phyloP scores from a whole-genome alignment of 2,329 filamentous ascomycete species.

The Alternaria brassicae region DNA sequence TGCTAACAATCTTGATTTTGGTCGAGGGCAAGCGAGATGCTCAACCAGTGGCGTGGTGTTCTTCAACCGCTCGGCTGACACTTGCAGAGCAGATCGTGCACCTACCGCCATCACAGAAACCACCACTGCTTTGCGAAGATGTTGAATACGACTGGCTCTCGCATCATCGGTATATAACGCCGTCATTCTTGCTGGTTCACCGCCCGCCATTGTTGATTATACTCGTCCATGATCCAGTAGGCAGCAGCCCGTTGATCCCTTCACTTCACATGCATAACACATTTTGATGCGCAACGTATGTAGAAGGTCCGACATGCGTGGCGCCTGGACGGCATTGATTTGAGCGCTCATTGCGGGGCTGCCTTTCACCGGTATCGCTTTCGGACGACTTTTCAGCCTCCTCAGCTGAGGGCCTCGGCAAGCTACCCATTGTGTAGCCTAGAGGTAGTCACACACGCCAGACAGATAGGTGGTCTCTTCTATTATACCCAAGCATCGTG shows the following conservation, averaged over 20 bases:
- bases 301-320: slow-evolving; percentile 3
- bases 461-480: neutral
- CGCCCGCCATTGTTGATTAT: neutral
- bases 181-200: neutral
- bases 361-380: slow-evolving; percentile 21
- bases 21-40: neutral
- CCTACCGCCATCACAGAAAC: neutral
- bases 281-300: neutral
- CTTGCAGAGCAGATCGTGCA: neutral
- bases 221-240: neutral
- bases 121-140: neutral
- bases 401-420: slow-evolving; percentile 6
- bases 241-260: neutral
- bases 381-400: slow-evolving; percentile 8
- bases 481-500: neutral
- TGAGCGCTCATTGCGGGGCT: slow-evolving; percentile 8
- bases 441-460: neutral
- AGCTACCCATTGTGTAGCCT: neutral
- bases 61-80: neutral
- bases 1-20: neutral
- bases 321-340: slow-evolving; percentile 4
- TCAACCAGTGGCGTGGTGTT: neutral
- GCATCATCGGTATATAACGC: neutral
- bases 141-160: neutral
- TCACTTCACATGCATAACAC: neutral